A percentile compares a stretch with the other conserved stretches of the same genome.
phyloP scores from a whole-genome alignment of 164 flowering plant genomes.

The Cinnamomum chago region DNA sequence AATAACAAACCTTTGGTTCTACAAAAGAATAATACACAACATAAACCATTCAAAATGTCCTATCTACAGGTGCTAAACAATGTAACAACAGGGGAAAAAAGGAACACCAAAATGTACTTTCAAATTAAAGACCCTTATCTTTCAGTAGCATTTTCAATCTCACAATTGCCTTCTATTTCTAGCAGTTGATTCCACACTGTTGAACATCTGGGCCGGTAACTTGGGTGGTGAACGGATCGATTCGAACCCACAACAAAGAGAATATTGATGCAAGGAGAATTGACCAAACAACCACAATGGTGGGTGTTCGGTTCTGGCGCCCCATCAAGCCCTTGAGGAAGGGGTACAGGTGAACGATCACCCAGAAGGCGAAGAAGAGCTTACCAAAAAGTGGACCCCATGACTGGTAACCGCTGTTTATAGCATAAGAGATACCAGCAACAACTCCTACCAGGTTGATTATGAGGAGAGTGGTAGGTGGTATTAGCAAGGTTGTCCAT shows the following conservation, averaged over 20 bases:
- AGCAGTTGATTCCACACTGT: constrained; percentile 30
- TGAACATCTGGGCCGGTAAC: constrained; percentile 23
- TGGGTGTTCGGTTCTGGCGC: constrained; percentile 34
- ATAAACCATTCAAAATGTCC: constrained; percentile 1
- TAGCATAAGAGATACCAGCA: constrained; percentile 30
- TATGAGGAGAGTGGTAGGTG: constrained; percentile 31
- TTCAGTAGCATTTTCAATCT: not conserved
- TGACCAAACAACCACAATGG: constrained; percentile 31
- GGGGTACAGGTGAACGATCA: constrained; percentile 34
- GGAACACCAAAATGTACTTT: not conserved
- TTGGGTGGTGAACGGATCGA: constrained; percentile 29
- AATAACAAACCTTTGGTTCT: not conserved
- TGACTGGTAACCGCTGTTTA: constrained; percentile 28
- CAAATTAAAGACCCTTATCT: not conserved
- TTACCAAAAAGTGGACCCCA: constrained; percentile 37
- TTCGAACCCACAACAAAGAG: constrained; percentile 31
- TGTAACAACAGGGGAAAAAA: not conserved
- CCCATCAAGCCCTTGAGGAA: constrained; percentile 37
- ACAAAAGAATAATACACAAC: constrained; percentile 9
- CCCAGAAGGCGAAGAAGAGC: constrained; percentile 35
- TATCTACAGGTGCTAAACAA: constrained; percentile 5
- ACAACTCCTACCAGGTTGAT: constrained; percentile 29
- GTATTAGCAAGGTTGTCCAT: constrained; percentile 32
- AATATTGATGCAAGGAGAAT: constrained; percentile 35
- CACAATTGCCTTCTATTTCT: constrained; percentile 2